These are phyloP conservation scores for Rhododendron williamsianum DNA, from an alignment of 148 eudicot genomes.

Conservation along the genomic window DNA sequence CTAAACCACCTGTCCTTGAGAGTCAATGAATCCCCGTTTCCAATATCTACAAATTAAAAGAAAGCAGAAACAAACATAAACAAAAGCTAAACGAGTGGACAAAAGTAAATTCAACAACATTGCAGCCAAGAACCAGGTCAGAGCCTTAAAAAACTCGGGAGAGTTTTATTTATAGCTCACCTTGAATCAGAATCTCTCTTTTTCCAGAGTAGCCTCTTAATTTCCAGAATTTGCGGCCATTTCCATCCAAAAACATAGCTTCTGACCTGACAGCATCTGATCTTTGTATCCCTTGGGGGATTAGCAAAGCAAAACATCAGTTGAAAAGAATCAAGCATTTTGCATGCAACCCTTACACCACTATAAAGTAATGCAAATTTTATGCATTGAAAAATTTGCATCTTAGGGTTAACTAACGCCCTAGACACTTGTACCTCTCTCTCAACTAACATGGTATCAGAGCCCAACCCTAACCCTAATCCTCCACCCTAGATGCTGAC, in stretches of 20 bases:
- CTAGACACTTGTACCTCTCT: not conserved
- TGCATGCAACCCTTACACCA: not conserved
- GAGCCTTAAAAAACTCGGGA: not conserved
- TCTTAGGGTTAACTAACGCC: not conserved
- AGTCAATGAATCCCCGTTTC: not conserved
- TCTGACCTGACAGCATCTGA: conserved; percentile 23
- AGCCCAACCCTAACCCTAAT: not conserved
- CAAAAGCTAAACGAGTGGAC: not conserved
- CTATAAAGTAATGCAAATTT: not conserved
- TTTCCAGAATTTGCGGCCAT: conserved; percentile 27
- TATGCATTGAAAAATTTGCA: not conserved
- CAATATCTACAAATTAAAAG: conserved; percentile 15
- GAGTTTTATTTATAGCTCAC: conserved; percentile 4
- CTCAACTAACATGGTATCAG: not conserved
- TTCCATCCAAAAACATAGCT: conserved; percentile 19
- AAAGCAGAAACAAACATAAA: conserved; percentile 2
- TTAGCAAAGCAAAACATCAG: conserved; percentile 1
- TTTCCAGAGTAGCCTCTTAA: conserved; percentile 16
- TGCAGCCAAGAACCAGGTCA: not conserved
- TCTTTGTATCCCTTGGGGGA: conserved; percentile 6
- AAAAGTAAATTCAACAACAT: not conserved
- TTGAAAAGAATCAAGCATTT: not conserved
- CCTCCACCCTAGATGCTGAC: not conserved
- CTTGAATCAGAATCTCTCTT: conserved; percentile 23
- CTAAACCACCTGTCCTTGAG: conserved; percentile 23